Evolutionary conservation across 768 basidiomycete genomes (phyloP).

Genomic region (Daedaleopsis nitida): DNA sequence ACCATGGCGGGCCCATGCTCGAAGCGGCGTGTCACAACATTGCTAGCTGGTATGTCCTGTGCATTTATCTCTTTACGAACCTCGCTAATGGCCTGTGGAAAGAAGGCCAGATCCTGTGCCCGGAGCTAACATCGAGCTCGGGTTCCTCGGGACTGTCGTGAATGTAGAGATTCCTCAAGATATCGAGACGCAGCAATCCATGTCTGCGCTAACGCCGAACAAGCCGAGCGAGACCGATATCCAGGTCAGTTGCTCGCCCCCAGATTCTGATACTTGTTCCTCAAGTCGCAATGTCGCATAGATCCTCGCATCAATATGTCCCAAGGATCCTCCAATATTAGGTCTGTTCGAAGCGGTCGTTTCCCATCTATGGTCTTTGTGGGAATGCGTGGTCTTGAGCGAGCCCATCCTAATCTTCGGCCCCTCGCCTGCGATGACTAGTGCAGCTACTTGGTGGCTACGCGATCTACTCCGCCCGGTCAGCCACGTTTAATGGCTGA

Average conservation of each 20-base stretch:
- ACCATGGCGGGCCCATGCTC: constrained; percentile 77
- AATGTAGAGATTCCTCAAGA: constrained; percentile 70
- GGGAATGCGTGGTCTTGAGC: constrained; percentile 92
- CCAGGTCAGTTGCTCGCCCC: background rate
- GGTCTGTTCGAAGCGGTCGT: constrained; percentile 64
- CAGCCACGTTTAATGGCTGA: constrained; percentile 24
- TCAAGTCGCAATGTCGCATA: constrained; percentile 29
- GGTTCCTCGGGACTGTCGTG: constrained; percentile 79
- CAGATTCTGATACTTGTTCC: no score
- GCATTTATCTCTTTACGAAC: background rate
- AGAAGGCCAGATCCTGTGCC: constrained; percentile 77
- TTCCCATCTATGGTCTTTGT: constrained; percentile 77
- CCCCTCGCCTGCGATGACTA: constrained; percentile 75
- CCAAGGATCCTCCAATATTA: constrained; percentile 59
- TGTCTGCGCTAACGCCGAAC: constrained; percentile 4
- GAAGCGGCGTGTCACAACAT: constrained; percentile 88
- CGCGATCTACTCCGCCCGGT: constrained; percentile 86
- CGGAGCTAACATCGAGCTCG: constrained; percentile 72
- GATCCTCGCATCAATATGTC: constrained; percentile 69
- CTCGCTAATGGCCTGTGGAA: constrained; percentile 27
- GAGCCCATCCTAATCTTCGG: constrained; percentile 90
- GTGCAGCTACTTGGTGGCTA: constrained; percentile 91
- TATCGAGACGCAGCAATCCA: constrained; percentile 67
- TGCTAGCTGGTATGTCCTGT: constrained; percentile 68
- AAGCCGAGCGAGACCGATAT: constrained; percentile 12